Conservation (phyloP, 257 asterid species). For the Schizonepeta tenuifolia region DNA sequence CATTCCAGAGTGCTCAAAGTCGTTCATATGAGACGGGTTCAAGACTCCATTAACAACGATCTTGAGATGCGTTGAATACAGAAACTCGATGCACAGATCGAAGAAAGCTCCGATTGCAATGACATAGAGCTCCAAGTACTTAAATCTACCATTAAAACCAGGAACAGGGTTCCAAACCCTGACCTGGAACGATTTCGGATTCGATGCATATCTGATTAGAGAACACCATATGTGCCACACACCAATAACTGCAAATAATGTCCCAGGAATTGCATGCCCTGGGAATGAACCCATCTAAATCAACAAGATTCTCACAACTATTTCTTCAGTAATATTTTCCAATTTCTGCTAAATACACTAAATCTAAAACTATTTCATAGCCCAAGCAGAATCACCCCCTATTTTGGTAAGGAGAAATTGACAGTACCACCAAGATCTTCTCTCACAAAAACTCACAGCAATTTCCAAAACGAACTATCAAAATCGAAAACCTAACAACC, state of each 20-base stretch:
- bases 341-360: slow-evolving; percentile 2
- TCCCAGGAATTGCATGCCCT: slow-evolving; percentile 96
- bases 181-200: slow-evolving; percentile 74
- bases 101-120: slow-evolving; percentile 77
- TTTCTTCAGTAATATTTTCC: slow-evolving; percentile 20
- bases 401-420: background rate
- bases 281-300: slow-evolving; percentile 80
- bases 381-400: slow-evolving; percentile 4
- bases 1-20: slow-evolving; percentile 98
- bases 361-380: background rate
- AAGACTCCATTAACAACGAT: slow-evolving; percentile 74
- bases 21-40: slow-evolving; percentile 91
- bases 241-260: slow-evolving; percentile 81
- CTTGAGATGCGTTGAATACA: slow-evolving; percentile 85
- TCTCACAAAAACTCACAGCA: background rate
- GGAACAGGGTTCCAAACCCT: slow-evolving; percentile 93
- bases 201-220: slow-evolving; percentile 60
- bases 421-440: slow-evolving; percentile 11
- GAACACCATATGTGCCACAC: slow-evolving; percentile 93
- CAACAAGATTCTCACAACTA: background rate
- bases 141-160: slow-evolving; percentile 70
- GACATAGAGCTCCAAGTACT: slow-evolving; percentile 89
- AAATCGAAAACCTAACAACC: background rate
- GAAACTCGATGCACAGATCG: slow-evolving; percentile 88
- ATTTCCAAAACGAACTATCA: background rate